Evolutionary conservation across 805 yeast species (phyloP), one percentile per base, ranked within the genome.

Genomic region (Nakazawaea anatomiae): DNA sequence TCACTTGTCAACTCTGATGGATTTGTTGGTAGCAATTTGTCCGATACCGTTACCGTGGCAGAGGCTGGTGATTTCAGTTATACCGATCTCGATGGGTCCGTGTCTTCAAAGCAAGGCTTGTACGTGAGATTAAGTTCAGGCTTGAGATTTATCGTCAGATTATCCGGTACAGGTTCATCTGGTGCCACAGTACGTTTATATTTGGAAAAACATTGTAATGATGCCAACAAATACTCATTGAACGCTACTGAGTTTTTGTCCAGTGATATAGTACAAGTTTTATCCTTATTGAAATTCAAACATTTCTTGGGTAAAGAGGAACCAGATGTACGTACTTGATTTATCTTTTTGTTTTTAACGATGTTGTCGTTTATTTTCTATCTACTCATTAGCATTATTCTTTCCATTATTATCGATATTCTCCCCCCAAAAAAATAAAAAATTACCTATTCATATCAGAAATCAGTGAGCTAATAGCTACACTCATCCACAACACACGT

Each of bases 171-270:
- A 2, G 99, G 99, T 12, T 90, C 97, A 1, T 85, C 96, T 1
- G 99, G 99, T 46, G 98, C 99, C 25, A 92, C 99, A 5, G 90
- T 94, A 54, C 82, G 99, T 68, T 75, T 92, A 58, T 92, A 92
- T 71, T 72, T 92, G 63, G 98, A 92, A 70, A 85, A 84, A 68
- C 89, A 87, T 71, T 81, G 87, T 29, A 59, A 67, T 44, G 94
- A 89, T 62, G 60, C 68, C 47, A 55, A 78, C 18, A 75, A 75
- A 40, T 79, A 76, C 61, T 61, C 60, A 6, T 56, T 67, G 57
- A 67, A 73, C 44, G 92, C 90, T 10, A 86, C 86, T 58, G 83
- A 82, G 44, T 92, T 73, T 69, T 76, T 92, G 62, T 73, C 72
- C 48, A 67, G 74, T 4, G 89, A 85, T 59, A 80, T 92, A 55